Base-by-base conservation (phyloP, 495 filamentous ascomycete genomes). In the Penicillium salamii region DNA sequence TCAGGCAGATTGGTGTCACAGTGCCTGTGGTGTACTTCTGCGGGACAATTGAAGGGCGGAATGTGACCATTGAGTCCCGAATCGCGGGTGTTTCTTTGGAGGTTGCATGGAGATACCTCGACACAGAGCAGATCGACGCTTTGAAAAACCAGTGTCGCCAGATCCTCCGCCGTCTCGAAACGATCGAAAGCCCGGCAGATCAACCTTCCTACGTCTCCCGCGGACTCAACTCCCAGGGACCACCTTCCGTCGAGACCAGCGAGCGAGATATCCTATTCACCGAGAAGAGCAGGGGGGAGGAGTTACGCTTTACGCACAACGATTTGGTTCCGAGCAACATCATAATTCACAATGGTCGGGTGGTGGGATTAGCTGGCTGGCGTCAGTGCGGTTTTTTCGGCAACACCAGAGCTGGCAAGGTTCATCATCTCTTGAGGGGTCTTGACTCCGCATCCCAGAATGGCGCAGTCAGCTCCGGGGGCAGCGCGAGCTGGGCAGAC, bases 61-160 rank as follows among this genome's bases (percentile, higher is more conserved):
- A 73, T 46, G 62, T 72, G 19, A 70, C 69, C 4, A 61, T 74
- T 20, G 69, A 73, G 54, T 69, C 70, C 17, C 57, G 71, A 35
- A 64, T 74, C n/a, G 66, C 71, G 23, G 71, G 71, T 13, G 70
- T 73, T 20, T 69, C 71, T 13, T 57, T 75, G 12, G 71, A 75
- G 21, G 70, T 71, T 19, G 69, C 71, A 7, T 73, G 70, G 70
- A 66, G 60, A 19, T 71, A 75, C 38, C 59, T 75, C 29, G 60
- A 48, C 17, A 11, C 53, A 3, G 55, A 64, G 8, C 64, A 75
- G 42, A 63, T 71, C 14, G 45, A 59, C 17, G 42, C 18, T 14
- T 46, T 75, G 33, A 75, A 73, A 42, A 52, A 61, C 36, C 70
- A 75, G 48, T 69, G 63, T 49, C 69, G 65, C 23, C 63, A 58